Base-by-base conservation (phyloP, 257 asterid species). In the Oldenlandia corymbosa region DNA sequence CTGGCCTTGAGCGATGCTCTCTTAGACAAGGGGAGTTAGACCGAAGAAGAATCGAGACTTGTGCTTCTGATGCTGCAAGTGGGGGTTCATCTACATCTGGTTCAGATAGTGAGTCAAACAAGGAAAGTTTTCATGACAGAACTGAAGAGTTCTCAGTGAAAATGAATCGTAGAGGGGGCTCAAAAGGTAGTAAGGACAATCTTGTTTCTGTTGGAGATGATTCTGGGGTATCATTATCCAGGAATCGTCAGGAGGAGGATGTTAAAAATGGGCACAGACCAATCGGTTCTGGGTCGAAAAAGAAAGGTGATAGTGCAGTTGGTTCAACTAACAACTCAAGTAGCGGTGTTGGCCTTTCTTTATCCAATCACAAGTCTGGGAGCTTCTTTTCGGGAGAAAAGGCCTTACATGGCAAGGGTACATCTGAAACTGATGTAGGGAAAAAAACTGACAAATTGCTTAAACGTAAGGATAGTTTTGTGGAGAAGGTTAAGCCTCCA, bases 191-290 rank as follows among this genome's bases (percentile, higher is more conserved):
- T n/a, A n/a, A n/a, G 13, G 60, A 57, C 28, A 50, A 56, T 21
- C 11, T 39, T 41, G 39, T 13, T 28, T 50, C 53, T 27, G 39
- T 47, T 30, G 75, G 48, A 68, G 75, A 60, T 17, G 71, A 36
- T 55, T 34, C 39, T 12, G 31, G 67, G 53, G 62, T 71, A 58
- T 53, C 60, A 53, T 49, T 51, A 36, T 47, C 56, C 21, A 67
- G 68, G 28, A 56, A 53, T 23, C 58, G 41, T 55, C 32, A 57
- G 50, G 64, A 55, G 62, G 76, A 76, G 71, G 80, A 82, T 65
- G 47, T 75, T 64, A 66, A 72, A 75, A 87, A 87, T 73, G 94
- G 87, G 65, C 78, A 66, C 60, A 79, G 71, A 61, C 28, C 70
- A 70, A 75, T 69, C 78, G 61, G 69, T 54, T 37, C 58, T 11